A percentile compares a stretch with the other conserved stretches of the same genome.
These are phyloP conservation scores for Xanthoconium stramineum DNA, from an alignment of 768 basidiomycete species.

Conservation along the genomic window DNA sequence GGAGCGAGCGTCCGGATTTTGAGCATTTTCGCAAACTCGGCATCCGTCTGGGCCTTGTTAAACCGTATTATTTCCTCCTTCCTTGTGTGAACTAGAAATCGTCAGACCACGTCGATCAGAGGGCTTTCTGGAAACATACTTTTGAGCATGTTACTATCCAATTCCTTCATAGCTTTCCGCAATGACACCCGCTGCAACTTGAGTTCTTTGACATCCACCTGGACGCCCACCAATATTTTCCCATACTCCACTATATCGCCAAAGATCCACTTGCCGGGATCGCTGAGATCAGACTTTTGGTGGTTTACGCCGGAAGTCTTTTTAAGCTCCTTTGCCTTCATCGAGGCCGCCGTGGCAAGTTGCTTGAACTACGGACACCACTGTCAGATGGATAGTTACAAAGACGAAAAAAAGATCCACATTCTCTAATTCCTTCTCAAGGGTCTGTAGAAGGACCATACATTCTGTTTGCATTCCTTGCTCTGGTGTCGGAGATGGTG, in stretches of 20 bases:
- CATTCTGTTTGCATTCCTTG: conserved; percentile 73
- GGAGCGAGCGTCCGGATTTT: conserved; percentile 79
- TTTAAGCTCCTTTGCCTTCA: conserved; percentile 35
- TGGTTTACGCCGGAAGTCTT: conserved; percentile 38
- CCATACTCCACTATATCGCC: conserved; percentile 53
- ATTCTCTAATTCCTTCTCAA: conserved; percentile 53
- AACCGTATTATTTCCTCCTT: conserved; percentile 82
- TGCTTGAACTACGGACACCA: conserved; percentile 38
- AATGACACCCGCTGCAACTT: conserved; percentile 41
- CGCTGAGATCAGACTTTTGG: conserved; percentile 44
- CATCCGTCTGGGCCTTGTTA: conserved; percentile 72
- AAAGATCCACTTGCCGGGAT: conserved; percentile 50
- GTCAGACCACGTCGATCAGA: not conserved
- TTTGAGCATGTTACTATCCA: conserved; percentile 67
- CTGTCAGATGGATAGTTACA: not conserved
- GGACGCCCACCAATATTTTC: conserved; percentile 32
- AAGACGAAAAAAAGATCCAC: conserved; percentile 40
- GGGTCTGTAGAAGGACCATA: conserved; percentile 40
- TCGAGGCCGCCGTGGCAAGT: conserved; percentile 37
- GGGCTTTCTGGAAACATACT: conserved; percentile 37
- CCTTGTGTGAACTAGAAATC: conserved; percentile 64
- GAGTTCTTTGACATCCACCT: conserved; percentile 50
- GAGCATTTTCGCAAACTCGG: conserved; percentile 73
- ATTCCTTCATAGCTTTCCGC: conserved; percentile 45
- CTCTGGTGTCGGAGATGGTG: conserved; percentile 33